A percentile compares a stretch with the other conserved stretches of the same genome.
phyloP scores from a whole-genome alignment of 1,139 yeast species.

The Meyerozyma carpophila region DNA sequence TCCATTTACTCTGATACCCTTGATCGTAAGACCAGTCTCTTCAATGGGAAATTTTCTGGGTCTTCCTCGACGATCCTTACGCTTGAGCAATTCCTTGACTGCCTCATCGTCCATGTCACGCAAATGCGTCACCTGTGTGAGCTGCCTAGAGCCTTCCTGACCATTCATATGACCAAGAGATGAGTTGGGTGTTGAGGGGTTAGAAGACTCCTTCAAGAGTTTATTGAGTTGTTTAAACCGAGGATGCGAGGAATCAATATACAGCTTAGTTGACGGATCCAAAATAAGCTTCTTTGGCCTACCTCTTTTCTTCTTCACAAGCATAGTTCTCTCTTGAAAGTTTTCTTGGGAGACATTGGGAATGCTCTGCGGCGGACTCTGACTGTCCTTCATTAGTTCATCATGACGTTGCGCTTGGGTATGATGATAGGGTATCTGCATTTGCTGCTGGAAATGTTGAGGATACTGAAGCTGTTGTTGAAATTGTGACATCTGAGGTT shows the following conservation, averaged over 20 bases:
- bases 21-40: slow-evolving; percentile 44
- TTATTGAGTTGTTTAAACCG: slow-evolving; percentile 37
- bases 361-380: background rate
- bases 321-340: background rate
- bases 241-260: slow-evolving; percentile 41
- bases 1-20: slow-evolving; percentile 42
- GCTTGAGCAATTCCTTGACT: slow-evolving; percentile 32
- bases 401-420: slow-evolving; percentile 5
- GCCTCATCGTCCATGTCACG: slow-evolving; percentile 21
- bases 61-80: slow-evolving; percentile 44
- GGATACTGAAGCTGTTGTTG: slow-evolving; percentile 9
- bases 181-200: slow-evolving; percentile 5
- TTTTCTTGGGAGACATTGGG: background rate
- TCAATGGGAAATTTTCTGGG: slow-evolving; percentile 49
- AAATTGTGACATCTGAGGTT: slow-evolving; percentile 5
- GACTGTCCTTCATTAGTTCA: slow-evolving; percentile 3
- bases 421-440: slow-evolving; percentile 4
- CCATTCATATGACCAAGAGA: background rate
- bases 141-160: background rate
- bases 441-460: slow-evolving; percentile 5
- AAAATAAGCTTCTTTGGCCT: slow-evolving; percentile 40
- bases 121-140: background rate
- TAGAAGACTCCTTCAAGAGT: slow-evolving; percentile 21
- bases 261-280: slow-evolving; percentile 38
- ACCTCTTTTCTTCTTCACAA: slow-evolving; percentile 35